Evolutionary conservation across 768 basidiomycete genomes (phyloP).

Genomic region (Kondoa subrosea): DNA sequence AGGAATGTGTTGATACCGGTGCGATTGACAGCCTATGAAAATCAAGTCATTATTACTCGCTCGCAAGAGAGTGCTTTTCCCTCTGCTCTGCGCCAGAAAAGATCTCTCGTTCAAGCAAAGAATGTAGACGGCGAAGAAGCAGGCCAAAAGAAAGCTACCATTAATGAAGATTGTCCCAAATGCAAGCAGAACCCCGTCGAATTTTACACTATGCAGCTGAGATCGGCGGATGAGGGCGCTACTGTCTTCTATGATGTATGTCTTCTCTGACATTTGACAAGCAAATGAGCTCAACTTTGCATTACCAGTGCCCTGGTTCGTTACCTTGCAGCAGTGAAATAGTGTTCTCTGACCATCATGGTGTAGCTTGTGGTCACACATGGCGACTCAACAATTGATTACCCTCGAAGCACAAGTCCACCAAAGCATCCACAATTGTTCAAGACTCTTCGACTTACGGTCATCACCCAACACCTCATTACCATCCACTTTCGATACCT

Average conservation of each 20-base stretch:
- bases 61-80: slow-evolving; percentile 93
- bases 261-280: background rate
- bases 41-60: slow-evolving; percentile 69
- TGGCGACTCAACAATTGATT: background rate
- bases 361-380: background rate
- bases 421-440: background rate
- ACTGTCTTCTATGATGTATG: slow-evolving; percentile 20
- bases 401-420: background rate
- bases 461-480: too few relatives aligned
- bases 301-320: too few relatives aligned
- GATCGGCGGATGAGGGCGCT: slow-evolving; percentile 21
- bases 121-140: slow-evolving; percentile 15
- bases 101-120: slow-evolving; percentile 44
- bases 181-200: slow-evolving; percentile 9
- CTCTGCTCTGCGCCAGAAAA: slow-evolving; percentile 66
- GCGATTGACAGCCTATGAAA: slow-evolving; percentile 60
- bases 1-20: background rate
- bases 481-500: too few relatives aligned
- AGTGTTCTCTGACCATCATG: background rate
- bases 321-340: too few relatives aligned
- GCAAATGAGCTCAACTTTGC: too few relatives aligned
- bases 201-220: slow-evolving; percentile 17
- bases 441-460: too few relatives aligned
- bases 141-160: slow-evolving; percentile 9
- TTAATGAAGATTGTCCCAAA: slow-evolving; percentile 18